Base-by-base conservation (phyloP, 1,284 basidiomycete species). In the Leccinum cinnamomeum region DNA sequence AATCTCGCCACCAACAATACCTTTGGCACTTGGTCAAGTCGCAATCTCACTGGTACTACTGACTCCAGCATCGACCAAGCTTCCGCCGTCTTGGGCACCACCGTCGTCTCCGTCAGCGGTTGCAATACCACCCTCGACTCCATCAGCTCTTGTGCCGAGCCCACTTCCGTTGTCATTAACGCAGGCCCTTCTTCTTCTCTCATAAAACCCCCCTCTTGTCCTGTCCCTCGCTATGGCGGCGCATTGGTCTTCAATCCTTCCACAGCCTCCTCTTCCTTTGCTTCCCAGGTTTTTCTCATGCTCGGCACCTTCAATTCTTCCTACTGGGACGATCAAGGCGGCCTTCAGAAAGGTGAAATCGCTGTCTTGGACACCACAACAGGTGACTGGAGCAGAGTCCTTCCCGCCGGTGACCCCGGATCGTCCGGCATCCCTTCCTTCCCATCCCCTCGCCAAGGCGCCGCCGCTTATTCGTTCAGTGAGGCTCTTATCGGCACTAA, bases 341-440 rank as follows among this genome's bases (percentile, higher is more conserved):
- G 84, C 1, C 77, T 87, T 11, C 70, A 78, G 20, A 76, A 78
- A 2, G 91, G 91, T 48, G 91, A 92, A 81, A 84, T 92, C 60
- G 90, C 82, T 63, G 77, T 92, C 16, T 75, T 92, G 33, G 84
- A 91, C 64, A 78, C 81, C 41, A 78, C 82, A 57, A 82, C 83
- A 30, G 89, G 84, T 12, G 77, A 81, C n/a, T 93, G 90, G 90
- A 84, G 83, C 57, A 83, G 91, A 65, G 73, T 91, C 20, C 70
- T 92, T 44, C 91, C 91, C 44, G 81, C 90, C 46, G 88, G 89
- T 25, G 90, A 92, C 70, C 90, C 90, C 56, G 82, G 81, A 66
- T 76, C 77, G 37, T 61, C 74, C 23, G 72, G 69, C 46, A 59
- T 63, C 50, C 70, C 76, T 5, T 69, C 80, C 25, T 88, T 81